Evolutionary conservation across 1,284 basidiomycete species (phyloP), one percentile per base, ranked within the genome.

Genomic region (Ustilago nuda): DNA sequence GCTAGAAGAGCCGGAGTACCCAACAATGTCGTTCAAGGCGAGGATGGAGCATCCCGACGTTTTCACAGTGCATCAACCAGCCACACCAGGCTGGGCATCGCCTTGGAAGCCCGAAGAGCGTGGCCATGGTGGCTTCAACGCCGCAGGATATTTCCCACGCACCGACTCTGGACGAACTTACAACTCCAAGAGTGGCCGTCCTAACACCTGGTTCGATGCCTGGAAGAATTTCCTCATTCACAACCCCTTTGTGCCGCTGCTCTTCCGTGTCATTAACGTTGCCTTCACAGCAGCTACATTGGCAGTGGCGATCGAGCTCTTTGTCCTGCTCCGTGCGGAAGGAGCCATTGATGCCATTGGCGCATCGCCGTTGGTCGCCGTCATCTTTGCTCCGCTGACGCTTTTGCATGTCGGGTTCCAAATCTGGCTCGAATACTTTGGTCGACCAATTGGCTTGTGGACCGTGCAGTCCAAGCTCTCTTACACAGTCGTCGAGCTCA

Each of bases 401-500:
- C 88, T 96, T 39, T 88, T 93, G 1, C 94, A 96, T 87, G 93
- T 95, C 72, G 91, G 94, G 66, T 67, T 79, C 69, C 68, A 56
- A 65, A 59, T 81, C 65, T 85, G 79, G 79, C 65, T 78, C 45
- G 94, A 96, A 87, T 96, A 96, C 86, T 94, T 94, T 84, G 92
- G 94, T 50, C 90, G 92, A 39, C 94, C 94, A 4, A 89, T 96
- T 48, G 94, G 94, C 13, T 88, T 96, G 35, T 96, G 94, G 94
- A 89, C 67, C 23, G 81, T 84, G n/a, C 65, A 74, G 43, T 77
- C 74, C 50, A 85, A 85, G 70, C 76, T 85, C 23, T 79, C 70
- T 61, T 84, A 84, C 66, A 82, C 80, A 27, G 70, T 78, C 17
- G 76, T 81, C 13, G 84, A 85, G 87, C 91, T 95, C 46, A 88